phyloP scores from a whole-genome alignment of 352 stramenopile genomes.

The Thraustotheca clavata region DNA sequence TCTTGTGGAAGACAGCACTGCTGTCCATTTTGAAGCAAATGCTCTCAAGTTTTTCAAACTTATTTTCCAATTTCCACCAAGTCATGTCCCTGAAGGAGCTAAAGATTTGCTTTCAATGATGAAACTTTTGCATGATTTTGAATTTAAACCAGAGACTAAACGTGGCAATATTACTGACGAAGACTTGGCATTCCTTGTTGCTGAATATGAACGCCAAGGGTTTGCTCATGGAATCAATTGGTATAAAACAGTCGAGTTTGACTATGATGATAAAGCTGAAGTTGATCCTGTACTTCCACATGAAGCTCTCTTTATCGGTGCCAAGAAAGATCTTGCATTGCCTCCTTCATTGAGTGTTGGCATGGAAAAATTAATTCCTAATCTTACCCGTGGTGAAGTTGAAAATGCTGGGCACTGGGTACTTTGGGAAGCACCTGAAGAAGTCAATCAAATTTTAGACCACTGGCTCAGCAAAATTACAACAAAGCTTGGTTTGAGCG shows the following conservation, averaged over 20 bases:
- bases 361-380: slow-evolving; percentile 43
- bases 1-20: slow-evolving; percentile 27
- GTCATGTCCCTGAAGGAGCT: slow-evolving; percentile 19
- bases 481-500: not conserved
- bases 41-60: not conserved
- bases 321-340: slow-evolving; percentile 44
- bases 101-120: not conserved
- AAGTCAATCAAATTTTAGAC: slow-evolving; percentile 34
- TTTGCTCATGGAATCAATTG: slow-evolving; percentile 47
- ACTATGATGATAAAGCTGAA: slow-evolving; percentile 31
- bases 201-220: slow-evolving; percentile 39
- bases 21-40: not conserved
- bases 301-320: slow-evolving; percentile 53
- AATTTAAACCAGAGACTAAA: not conserved
- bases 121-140: not conserved
- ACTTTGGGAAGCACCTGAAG: slow-evolving; percentile 33
- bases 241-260: slow-evolving; percentile 36
- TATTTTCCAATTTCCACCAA: not conserved
- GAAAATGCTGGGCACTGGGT: slow-evolving; percentile 54
- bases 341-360: slow-evolving; percentile 43
- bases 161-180: slow-evolving; percentile 27
- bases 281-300: slow-evolving; percentile 32
- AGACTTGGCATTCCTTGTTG: slow-evolving; percentile 55
- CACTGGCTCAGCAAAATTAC: slow-evolving; percentile 27
- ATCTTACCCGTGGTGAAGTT: slow-evolving; percentile 44